Conservation (phyloP, 371 early-diverging fungal species). For the Mortierella sp. region DNA sequence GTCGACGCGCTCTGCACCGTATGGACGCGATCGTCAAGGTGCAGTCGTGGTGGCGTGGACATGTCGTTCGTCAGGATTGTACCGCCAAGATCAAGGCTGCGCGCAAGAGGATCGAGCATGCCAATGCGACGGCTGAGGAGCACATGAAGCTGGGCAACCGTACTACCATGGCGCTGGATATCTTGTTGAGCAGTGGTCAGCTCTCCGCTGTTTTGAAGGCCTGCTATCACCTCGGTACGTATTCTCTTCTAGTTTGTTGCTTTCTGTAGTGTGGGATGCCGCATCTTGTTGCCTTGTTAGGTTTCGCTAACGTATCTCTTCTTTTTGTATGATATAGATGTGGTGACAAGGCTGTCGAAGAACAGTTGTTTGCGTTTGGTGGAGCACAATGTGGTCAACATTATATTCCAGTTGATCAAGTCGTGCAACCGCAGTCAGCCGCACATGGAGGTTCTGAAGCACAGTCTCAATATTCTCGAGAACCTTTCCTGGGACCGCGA, state of each 20-base stretch:
- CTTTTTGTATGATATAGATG: constrained; percentile 27
- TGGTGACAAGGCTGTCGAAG: constrained; percentile 57
- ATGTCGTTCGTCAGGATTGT: constrained; percentile 45
- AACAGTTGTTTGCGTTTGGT: constrained; percentile 59
- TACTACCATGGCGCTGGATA: constrained; percentile 59
- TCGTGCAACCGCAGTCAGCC: constrained; percentile 61
- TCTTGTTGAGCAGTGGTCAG: constrained; percentile 56
- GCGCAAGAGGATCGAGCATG: constrained; percentile 55
- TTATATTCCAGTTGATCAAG: constrained; percentile 58
- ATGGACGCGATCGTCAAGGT: constrained; percentile 36
- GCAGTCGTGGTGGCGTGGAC: constrained; percentile 58
- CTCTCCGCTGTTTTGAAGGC: constrained; percentile 59
- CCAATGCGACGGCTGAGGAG: constrained; percentile 57
- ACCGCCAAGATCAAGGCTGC: constrained; percentile 54
- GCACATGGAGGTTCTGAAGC: constrained; percentile 60
- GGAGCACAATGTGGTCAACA: constrained; percentile 57
- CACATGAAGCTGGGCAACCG: constrained; percentile 61
- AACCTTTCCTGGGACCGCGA: constrained; percentile 53
- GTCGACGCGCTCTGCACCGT: constrained; percentile 13
- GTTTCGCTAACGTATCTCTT: background rate
- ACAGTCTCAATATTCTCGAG: constrained; percentile 58
- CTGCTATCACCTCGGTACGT: constrained; percentile 58
- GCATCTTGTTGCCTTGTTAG: background rate
- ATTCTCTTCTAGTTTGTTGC: too few species aligned
- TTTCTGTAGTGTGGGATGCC: background rate